A percentile compares a stretch with the other conserved stretches of the same genome.
These are phyloP conservation scores for Lasiosphaeria hispida DNA, from an alignment of 495 filamentous ascomycete genomes.

Conservation along the genomic window DNA sequence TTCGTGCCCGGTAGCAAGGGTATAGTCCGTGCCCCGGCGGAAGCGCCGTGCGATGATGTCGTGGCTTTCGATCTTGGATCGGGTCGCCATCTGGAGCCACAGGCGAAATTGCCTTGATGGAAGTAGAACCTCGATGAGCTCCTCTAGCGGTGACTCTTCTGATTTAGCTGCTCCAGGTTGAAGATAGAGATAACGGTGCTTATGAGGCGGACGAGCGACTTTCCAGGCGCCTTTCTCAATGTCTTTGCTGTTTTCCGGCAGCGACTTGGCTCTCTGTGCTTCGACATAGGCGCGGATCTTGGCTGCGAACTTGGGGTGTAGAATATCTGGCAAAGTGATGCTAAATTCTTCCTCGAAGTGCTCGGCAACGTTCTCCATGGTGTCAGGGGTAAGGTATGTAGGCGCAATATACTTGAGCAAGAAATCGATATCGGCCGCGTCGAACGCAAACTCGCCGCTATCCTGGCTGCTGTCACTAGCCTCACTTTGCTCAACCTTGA, in stretches of 20 bases:
- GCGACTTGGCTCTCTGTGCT: slow-evolving; percentile 53
- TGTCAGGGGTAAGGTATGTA: slow-evolving; percentile 91
- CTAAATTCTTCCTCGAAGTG: slow-evolving; percentile 80
- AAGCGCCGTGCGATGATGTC: slow-evolving; percentile 79
- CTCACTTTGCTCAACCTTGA: slow-evolving; percentile 48
- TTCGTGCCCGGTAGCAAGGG: slow-evolving; percentile 80
- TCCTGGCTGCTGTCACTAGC: slow-evolving; percentile 39
- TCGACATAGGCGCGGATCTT: slow-evolving; percentile 67
- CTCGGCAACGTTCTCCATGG: slow-evolving; percentile 74
- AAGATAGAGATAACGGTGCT: slow-evolving; percentile 87
- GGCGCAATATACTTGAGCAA: slow-evolving; percentile 85
- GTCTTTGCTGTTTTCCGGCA: slow-evolving; percentile 48
- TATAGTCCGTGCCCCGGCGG: slow-evolving; percentile 84
- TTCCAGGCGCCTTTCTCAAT: slow-evolving; percentile 65
- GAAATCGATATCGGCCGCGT: slow-evolving; percentile 77
- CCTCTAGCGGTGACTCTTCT: slow-evolving; percentile 60
- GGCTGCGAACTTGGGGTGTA: slow-evolving; percentile 71
- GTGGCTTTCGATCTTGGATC: slow-evolving; percentile 61
- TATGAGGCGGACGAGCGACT: slow-evolving; percentile 86
- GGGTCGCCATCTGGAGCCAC: slow-evolving; percentile 81
- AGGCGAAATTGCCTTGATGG: slow-evolving; percentile 85
- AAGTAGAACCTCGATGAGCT: slow-evolving; percentile 73
- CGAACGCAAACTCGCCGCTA: slow-evolving; percentile 51
- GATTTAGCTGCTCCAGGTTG: slow-evolving; percentile 39
- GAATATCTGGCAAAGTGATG: slow-evolving; percentile 71